These are phyloP conservation scores for Fusarium devonianum DNA, from an alignment of 2,329 filamentous ascomycete species.

Conservation along the genomic window DNA sequence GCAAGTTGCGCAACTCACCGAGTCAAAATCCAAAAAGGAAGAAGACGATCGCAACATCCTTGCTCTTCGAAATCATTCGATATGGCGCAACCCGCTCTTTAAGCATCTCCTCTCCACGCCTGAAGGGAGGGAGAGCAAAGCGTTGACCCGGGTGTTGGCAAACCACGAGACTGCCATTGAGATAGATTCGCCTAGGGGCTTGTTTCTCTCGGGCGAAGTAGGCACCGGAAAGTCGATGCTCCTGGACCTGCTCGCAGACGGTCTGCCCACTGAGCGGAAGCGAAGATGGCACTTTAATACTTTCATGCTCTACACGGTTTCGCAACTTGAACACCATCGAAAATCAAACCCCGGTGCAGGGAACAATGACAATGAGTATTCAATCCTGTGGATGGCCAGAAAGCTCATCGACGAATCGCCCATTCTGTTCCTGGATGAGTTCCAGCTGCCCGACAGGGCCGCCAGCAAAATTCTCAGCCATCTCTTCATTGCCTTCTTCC, in stretches of 20 bases:
- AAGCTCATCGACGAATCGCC: slow-evolving; percentile 78
- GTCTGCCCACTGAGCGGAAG: slow-evolving; percentile 76
- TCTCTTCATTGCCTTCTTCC: slow-evolving; percentile 81
- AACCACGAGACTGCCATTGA: slow-evolving; percentile 75
- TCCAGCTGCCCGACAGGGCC: slow-evolving; percentile 80
- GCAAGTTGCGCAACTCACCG: slow-evolving; percentile 61
- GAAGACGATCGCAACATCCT: slow-evolving; percentile 48
- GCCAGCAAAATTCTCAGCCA: slow-evolving; percentile 81
- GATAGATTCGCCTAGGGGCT: slow-evolving; percentile 74
- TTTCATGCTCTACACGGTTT: slow-evolving; percentile 82
- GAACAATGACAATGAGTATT: slow-evolving; percentile 59
- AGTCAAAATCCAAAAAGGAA: slow-evolving; percentile 41
- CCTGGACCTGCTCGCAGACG: slow-evolving; percentile 81
- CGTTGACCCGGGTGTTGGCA: slow-evolving; percentile 73
- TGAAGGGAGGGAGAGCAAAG: slow-evolving; percentile 64
- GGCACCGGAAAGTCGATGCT: slow-evolving; percentile 87
- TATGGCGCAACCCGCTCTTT: slow-evolving; percentile 66
- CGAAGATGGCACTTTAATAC: slow-evolving; percentile 84
- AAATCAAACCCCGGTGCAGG: slow-evolving; percentile 41
- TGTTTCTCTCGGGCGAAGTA: slow-evolving; percentile 82
- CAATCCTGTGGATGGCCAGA: slow-evolving; percentile 75
- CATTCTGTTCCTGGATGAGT: slow-evolving; percentile 82
- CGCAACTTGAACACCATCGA: slow-evolving; percentile 73
- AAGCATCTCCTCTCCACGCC: slow-evolving; percentile 64
- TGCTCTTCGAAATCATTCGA: slow-evolving; percentile 61